Base-by-base conservation (phyloP, 1,284 basidiomycete genomes). In the Austroboletus novae-zelandiae region DNA sequence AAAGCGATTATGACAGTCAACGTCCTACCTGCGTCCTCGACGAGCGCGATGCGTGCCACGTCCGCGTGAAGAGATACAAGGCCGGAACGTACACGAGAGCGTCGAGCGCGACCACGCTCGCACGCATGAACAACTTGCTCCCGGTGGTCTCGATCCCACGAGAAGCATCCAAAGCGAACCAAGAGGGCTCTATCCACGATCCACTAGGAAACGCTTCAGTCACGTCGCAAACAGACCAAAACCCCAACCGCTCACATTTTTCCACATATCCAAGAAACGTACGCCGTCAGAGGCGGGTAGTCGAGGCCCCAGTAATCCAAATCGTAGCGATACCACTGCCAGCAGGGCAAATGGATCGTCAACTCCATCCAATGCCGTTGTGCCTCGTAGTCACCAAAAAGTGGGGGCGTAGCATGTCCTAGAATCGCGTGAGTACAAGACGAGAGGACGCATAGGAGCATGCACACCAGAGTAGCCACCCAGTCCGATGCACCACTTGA, bases 331-430 rank as follows among this genome's bases (percentile, higher is more conserved):
- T 96, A 96, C 94, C 94, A 96, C 58, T 86, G 70, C 9, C 72
- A 74, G 25, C 81, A 61, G 0, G 91, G 90, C 4, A 93, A 72
- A 61, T 93, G 86, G 30, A 82, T 71, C 1, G 91, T 92, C 40
- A 96, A 68, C 60, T 95, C 91, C 83, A 95, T 91, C 94, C 93
- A 96, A 69, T 96, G 93, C 46, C 94, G 77, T 63, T 96, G 94
- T 0, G 94, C 94, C 68, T 97, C 94, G 59, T 92, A 93, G 69
- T 97, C 94, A 15, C 94, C 94, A 56, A 80, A 89, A 82, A 94
- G 84, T 0, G 93, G 93, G 0, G 91, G 85, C 3, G 78, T 80
- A 15, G 67, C 75, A 52, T 80, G 69, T 7, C 93, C 91, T 91
- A 57, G 30, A 30, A 37, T 48, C 39, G 48, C 51, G 31, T 14